These are phyloP conservation scores for Paraphaeosphaeria sporulosa DNA, from an alignment of 2,329 filamentous ascomycete species.

Conservation along the genomic window DNA sequence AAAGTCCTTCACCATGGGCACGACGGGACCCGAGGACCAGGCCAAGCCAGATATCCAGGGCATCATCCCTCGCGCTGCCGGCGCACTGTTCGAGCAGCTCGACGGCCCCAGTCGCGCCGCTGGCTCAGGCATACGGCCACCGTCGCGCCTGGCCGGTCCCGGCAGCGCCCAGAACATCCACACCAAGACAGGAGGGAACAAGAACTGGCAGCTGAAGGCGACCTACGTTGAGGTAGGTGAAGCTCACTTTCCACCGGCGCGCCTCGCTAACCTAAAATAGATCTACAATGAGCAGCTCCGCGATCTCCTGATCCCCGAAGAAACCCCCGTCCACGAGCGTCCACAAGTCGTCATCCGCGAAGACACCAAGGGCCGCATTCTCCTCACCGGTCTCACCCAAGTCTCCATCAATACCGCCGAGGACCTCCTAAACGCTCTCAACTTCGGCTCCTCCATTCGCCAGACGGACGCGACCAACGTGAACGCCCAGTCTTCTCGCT, in stretches of 20 bases:
- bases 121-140: conserved; percentile 80
- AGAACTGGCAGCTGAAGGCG: conserved; percentile 89
- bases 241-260: not conserved
- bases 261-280: conserved; percentile 52
- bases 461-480: conserved; percentile 97
- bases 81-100: conserved; percentile 86
- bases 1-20: conserved; percentile 99
- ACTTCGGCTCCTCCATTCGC: conserved; percentile 90
- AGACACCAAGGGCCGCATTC: conserved; percentile 91
- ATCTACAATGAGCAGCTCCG: conserved; percentile 98
- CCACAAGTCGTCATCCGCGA: conserved; percentile 88
- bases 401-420: conserved; percentile 90
- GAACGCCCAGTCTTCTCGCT: conserved; percentile 96
- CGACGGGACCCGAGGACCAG: conserved; percentile 83
- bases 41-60: conserved; percentile 76
- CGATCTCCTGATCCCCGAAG: conserved; percentile 84
- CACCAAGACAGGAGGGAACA: conserved; percentile 63
- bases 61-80: conserved; percentile 92
- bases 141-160: conserved; percentile 76
- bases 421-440: conserved; percentile 86
- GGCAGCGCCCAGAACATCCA: conserved; percentile 55
- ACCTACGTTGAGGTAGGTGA: conserved; percentile 73
- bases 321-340: conserved; percentile 73
- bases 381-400: conserved; percentile 88
- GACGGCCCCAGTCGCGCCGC: conserved; percentile 70